A percentile compares a stretch with the other conserved stretches of the same genome.
Evolutionary conservation across 352 stramenopile species (phyloP).

Genomic region (Phytophthora quininea): DNA sequence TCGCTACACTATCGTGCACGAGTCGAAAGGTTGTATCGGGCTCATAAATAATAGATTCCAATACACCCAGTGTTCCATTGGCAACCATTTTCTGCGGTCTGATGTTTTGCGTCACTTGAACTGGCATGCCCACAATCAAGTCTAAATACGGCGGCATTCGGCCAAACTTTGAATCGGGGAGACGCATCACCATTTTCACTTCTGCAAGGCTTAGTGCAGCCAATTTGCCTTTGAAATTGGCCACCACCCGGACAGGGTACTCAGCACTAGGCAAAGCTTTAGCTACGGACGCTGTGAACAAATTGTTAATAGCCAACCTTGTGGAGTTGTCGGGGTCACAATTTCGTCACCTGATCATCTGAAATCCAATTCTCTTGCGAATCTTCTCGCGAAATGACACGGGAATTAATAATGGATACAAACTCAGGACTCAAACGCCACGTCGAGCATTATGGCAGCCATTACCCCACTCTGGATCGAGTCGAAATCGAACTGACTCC

Average conservation of each 20-base stretch:
- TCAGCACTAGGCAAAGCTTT: background rate
- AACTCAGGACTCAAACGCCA: slow-evolving; percentile 1
- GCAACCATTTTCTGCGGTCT: slow-evolving; percentile 10
- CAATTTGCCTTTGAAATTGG: slow-evolving; percentile 11
- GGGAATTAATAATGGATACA: slow-evolving; percentile 2
- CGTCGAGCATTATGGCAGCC: background rate
- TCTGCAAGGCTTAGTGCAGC: background rate
- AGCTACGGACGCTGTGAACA: background rate
- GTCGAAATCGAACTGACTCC: slow-evolving; percentile 8
- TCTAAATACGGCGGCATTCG: slow-evolving; percentile 3
- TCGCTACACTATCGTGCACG: slow-evolving; percentile 7
- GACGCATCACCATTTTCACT: background rate
- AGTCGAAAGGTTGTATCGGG: slow-evolving; percentile 2
- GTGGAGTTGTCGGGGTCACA: slow-evolving; percentile 3
- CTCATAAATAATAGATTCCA: slow-evolving; percentile 12
- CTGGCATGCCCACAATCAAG: slow-evolving; percentile 5
- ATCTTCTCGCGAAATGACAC: background rate
- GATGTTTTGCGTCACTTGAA: slow-evolving; percentile 12
- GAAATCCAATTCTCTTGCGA: background rate
- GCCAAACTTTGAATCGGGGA: slow-evolving; percentile 8
- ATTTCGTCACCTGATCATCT: background rate
- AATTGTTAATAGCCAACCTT: slow-evolving; percentile 4
- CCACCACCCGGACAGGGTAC: slow-evolving; percentile 5
- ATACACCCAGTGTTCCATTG: slow-evolving; percentile 5
- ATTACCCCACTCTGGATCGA: slow-evolving; percentile 9